These are phyloP conservation scores for Aspergillus bertholletiae DNA, from an alignment of 495 filamentous ascomycete genomes.

Conservation along the genomic window DNA sequence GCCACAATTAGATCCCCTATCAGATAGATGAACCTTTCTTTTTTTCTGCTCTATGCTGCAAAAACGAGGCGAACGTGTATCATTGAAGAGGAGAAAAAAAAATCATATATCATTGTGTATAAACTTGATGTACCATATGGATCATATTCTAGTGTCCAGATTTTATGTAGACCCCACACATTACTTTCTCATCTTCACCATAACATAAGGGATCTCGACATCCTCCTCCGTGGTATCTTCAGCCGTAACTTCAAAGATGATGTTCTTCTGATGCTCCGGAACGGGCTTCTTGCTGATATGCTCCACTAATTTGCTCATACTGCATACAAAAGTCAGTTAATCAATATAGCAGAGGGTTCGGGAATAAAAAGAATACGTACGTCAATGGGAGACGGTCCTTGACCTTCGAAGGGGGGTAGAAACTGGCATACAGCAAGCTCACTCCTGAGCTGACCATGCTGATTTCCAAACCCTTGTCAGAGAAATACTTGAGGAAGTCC, in stretches of 20 bases:
- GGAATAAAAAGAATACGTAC: slow-evolving; percentile 45
- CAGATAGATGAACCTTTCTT: too few species aligned
- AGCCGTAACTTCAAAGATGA: slow-evolving; percentile 93
- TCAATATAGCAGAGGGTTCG: not conserved
- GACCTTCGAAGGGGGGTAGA: slow-evolving; percentile 83
- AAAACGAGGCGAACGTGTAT: not conserved
- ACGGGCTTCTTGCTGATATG: slow-evolving; percentile 88
- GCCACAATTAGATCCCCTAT: too few species aligned
- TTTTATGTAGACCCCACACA: not conserved
- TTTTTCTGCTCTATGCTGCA: not conserved
- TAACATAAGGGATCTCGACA: slow-evolving; percentile 96
- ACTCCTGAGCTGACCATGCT: slow-evolving; percentile 96
- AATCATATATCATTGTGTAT: not conserved
- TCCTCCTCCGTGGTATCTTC: slow-evolving; percentile 91
- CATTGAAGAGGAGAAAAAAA: not conserved
- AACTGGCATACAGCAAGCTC: slow-evolving; percentile 91
- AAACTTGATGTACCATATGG: not conserved
- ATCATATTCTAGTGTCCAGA: not conserved
- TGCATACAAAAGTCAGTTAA: slow-evolving; percentile 25
- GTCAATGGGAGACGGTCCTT: slow-evolving; percentile 72
- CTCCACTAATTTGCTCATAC: slow-evolving; percentile 83
- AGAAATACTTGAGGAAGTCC: slow-evolving; percentile 79
- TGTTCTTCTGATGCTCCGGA: slow-evolving; percentile 85
- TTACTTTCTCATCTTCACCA: slow-evolving; percentile 65
- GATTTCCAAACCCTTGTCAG: slow-evolving; percentile 73